These are phyloP conservation scores for Collybia sordida DNA, from an alignment of 768 basidiomycete species.

Conservation along the genomic window DNA sequence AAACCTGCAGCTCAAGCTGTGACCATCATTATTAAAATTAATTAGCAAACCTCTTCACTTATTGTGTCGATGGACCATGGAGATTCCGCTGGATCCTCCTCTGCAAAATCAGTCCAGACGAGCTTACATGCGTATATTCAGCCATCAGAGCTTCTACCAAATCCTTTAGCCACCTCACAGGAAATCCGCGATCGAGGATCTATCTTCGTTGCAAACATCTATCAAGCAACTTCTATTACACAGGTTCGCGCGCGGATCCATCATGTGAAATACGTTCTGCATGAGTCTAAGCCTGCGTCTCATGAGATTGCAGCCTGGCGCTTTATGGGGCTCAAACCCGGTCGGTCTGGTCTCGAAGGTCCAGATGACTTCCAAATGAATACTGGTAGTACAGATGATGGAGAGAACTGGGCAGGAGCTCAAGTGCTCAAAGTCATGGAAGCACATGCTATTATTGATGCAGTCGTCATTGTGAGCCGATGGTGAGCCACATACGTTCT, in stretches of 20 bases:
- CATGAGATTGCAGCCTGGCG: conserved; percentile 82
- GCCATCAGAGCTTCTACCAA: conserved; percentile 41
- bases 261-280: conserved; percentile 57
- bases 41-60: no score
- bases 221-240: conserved; percentile 47
- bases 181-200: conserved; percentile 78
- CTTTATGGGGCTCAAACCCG: conserved; percentile 68
- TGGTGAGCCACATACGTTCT: conserved; percentile 45
- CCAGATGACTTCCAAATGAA: conserved; percentile 75
- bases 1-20: no score
- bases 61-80: no score
- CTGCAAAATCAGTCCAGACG: background rate
- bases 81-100: no score
- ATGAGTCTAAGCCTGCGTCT: conserved; percentile 56
- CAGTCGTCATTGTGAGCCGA: conserved; percentile 76
- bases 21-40: no score
- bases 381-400: conserved; percentile 71
- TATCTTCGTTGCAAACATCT: conserved; percentile 66
- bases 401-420: conserved; percentile 70
- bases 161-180: conserved; percentile 57
- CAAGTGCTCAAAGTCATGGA: conserved; percentile 69
- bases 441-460: conserved; percentile 69
- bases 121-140: conserved; percentile 56
- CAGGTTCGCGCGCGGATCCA: conserved; percentile 50
- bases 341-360: conserved; percentile 62